These are phyloP conservation scores for Pseudogymnoascus sp. DNA, from an alignment of 2,329 filamentous ascomycete species.

Conservation along the genomic window DNA sequence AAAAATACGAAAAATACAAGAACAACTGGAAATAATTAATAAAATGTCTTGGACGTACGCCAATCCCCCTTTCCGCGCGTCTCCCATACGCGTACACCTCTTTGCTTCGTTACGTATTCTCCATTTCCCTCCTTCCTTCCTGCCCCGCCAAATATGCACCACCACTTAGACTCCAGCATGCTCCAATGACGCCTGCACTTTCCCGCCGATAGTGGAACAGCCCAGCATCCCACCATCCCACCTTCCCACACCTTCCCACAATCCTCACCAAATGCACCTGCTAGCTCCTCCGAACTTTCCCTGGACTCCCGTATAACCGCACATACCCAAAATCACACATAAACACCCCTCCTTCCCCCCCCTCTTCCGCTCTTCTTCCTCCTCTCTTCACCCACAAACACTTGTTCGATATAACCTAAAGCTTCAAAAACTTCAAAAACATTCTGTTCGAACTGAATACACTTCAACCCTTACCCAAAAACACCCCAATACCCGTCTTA, in stretches of 20 bases:
- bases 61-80: not conserved
- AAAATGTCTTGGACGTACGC: not conserved
- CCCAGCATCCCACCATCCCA: not conserved
- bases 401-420: not conserved
- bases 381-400: not conserved
- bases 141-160: not conserved
- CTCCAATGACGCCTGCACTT: not conserved
- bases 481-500: not conserved
- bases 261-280: not conserved
- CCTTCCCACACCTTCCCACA: not conserved
- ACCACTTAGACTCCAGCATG: not conserved
- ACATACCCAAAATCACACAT: not conserved
- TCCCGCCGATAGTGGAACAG: not conserved
- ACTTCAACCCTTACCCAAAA: constrained; percentile 8
- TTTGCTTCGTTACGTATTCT: not conserved
- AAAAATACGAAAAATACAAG: not conserved
- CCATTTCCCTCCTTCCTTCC: not conserved
- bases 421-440: not conserved
- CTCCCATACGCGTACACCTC: not conserved
- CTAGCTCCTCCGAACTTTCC: constrained; percentile 1
- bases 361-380: constrained; percentile 8
- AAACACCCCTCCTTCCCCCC: constrained; percentile 2
- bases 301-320: not conserved
- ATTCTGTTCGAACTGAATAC: not conserved
- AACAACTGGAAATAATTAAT: not conserved